Evolutionary conservation across 768 basidiomycete genomes (phyloP).

Genomic region (Pleurotus tuber-regium): DNA sequence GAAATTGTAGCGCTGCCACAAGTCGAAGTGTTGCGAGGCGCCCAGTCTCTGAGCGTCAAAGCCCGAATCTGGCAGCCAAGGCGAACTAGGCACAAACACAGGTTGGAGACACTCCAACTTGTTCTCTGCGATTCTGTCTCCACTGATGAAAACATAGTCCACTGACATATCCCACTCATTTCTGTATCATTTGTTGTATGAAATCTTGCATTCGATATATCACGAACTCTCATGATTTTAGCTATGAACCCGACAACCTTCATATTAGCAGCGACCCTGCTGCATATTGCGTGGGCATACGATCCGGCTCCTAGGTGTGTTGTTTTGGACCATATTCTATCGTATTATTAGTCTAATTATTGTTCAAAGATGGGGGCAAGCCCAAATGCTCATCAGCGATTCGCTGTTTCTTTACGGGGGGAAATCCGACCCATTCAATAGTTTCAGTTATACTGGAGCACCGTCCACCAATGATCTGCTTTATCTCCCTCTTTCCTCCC

Average conservation of each 20-base stretch:
- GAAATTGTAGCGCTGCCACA: too few relatives aligned
- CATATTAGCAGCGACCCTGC: not conserved
- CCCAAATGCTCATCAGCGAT: constrained; percentile 53
- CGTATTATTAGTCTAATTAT: not conserved
- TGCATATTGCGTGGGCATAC: not conserved
- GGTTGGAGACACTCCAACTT: too few relatives aligned
- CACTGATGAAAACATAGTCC: too few relatives aligned
- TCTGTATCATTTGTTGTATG: not conserved
- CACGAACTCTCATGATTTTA: not conserved
- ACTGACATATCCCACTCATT: not conserved
- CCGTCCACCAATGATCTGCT: constrained; percentile 72
- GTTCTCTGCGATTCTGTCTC: too few relatives aligned
- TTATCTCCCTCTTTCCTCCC: constrained; percentile 55
- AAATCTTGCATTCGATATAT: not conserved
- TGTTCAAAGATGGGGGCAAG: constrained; percentile 78
- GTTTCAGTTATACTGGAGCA: constrained; percentile 72
- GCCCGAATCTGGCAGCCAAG: not conserved
- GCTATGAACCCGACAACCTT: not conserved
- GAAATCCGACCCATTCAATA: constrained; percentile 67
- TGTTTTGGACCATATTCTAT: not conserved
- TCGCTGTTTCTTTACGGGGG: constrained; percentile 78
- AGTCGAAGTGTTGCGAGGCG: not conserved
- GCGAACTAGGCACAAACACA: too few relatives aligned
- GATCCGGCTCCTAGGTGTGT: not conserved
- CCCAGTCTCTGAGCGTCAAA: not conserved